Conservation (phyloP, 495 filamentous ascomycete genomes). For the Aspergillus cavernicola region DNA sequence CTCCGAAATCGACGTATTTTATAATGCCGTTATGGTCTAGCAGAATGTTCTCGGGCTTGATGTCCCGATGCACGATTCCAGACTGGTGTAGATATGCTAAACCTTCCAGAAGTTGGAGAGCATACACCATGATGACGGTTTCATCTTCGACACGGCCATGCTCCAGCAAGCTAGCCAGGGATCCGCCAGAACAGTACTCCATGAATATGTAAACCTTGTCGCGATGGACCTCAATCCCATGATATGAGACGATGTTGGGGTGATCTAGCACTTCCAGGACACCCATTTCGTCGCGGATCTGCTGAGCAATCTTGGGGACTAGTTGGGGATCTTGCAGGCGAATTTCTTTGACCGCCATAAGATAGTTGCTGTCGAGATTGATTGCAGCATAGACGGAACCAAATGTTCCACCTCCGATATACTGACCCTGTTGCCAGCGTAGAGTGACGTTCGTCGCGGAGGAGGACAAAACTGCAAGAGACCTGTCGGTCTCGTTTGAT, state of each 20-base stretch:
- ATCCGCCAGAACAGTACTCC: constrained; percentile 97
- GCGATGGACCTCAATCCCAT: constrained; percentile 94
- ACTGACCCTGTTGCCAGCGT: constrained; percentile 97
- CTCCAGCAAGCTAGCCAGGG: constrained; percentile 84
- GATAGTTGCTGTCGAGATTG: constrained; percentile 89
- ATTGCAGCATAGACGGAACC: constrained; percentile 96
- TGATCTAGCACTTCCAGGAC: constrained; percentile 93
- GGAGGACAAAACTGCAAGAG: constrained; percentile 86
- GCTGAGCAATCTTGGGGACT: constrained; percentile 86
- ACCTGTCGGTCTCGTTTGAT: constrained; percentile 91
- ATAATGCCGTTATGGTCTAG: constrained; percentile 97
- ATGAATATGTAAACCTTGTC: constrained; percentile 99
- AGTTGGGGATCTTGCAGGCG: constrained; percentile 93
- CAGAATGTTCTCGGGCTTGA: constrained; percentile 98
- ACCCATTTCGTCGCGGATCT: constrained; percentile 96
- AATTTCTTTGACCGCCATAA: constrained; percentile 99
- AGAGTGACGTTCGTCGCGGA: constrained; percentile 92
- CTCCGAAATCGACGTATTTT: constrained; percentile 98
- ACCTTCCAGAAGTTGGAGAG: constrained; percentile 91
- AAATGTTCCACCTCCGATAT: constrained; percentile 94
- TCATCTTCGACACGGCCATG: constrained; percentile 97
- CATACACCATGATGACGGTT: constrained; percentile 96
- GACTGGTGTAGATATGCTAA: constrained; percentile 91
- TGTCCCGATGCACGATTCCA: constrained; percentile 89
- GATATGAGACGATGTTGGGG: constrained; percentile 96